phyloP scores from a whole-genome alignment of 257 asterid genomes.

The Handroanthus guayacan region DNA sequence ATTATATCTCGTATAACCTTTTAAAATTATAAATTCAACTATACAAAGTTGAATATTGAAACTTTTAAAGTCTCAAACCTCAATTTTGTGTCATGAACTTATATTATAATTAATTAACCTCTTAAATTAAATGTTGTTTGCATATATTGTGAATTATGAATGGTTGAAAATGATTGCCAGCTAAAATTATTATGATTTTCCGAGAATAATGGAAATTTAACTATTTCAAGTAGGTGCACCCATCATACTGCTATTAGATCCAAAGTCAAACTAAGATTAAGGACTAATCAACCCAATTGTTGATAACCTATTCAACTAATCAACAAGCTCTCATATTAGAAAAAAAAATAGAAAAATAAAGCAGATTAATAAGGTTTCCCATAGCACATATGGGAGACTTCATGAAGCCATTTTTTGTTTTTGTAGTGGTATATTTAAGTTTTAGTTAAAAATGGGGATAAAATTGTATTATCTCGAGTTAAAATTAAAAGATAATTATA shows the following conservation, averaged over 20 bases:
- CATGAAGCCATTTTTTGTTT: too few relatives aligned
- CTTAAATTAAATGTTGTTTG: background rate
- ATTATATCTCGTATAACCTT: background rate
- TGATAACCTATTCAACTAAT: background rate
- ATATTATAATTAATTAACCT: background rate
- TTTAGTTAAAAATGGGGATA: too few relatives aligned
- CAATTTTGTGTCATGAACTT: background rate
- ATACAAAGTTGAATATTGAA: too few relatives aligned
- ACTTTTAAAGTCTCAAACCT: too few relatives aligned
- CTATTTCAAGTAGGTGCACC: slow-evolving; percentile 21
- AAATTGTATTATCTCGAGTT: too few relatives aligned
- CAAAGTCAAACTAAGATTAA: slow-evolving; percentile 30
- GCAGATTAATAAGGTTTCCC: too few relatives aligned
- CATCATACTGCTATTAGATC: slow-evolving; percentile 24
- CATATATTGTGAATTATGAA: background rate
- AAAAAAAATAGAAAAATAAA: background rate
- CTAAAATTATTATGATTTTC: slow-evolving; percentile 31
- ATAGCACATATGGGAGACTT: too few relatives aligned
- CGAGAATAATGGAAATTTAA: slow-evolving; percentile 18
- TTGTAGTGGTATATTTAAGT: too few relatives aligned
- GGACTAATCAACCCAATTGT: background rate
- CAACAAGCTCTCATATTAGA: slow-evolving; percentile 4
- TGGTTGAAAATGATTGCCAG: slow-evolving; percentile 34
- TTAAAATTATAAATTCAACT: background rate
- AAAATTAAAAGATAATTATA: too few relatives aligned